Evolutionary conservation across 495 filamentous ascomycete species (phyloP).

Genomic region (Aspergillus avenaceus): DNA sequence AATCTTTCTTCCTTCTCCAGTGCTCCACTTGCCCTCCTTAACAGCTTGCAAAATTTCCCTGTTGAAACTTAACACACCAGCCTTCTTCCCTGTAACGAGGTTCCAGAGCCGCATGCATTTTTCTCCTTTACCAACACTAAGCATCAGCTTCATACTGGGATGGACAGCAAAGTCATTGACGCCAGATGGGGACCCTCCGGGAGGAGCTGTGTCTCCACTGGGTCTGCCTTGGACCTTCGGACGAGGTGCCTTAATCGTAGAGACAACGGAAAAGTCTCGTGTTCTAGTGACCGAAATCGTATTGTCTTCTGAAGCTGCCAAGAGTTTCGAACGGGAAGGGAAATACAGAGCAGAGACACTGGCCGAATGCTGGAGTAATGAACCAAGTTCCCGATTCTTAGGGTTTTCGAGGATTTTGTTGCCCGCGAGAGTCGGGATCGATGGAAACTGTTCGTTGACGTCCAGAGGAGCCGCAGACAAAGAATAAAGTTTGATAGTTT

Average conservation of each 20-base stretch:
- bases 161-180: conserved; percentile 95
- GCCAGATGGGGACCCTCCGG: conserved; percentile 80
- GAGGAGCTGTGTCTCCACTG: conserved; percentile 81
- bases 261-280: conserved; percentile 85
- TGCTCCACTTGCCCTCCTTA: conserved; percentile 70
- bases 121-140: conserved; percentile 85
- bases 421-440: conserved; percentile 57
- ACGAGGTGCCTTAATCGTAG: conserved; percentile 84
- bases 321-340: conserved; percentile 80
- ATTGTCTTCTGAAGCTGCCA: conserved; percentile 81
- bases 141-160: conserved; percentile 92
- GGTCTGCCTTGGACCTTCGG: conserved; percentile 80
- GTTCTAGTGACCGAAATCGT: conserved; percentile 80
- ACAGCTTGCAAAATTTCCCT: conserved; percentile 61
- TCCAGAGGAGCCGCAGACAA: conserved; percentile 66
- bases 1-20: conserved; percentile 80
- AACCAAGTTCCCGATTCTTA: conserved; percentile 82
- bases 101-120: conserved; percentile 94
- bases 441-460: conserved; percentile 40
- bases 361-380: conserved; percentile 78
- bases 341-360: conserved; percentile 76
- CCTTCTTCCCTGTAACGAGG: conserved; percentile 91
- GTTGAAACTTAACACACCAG: conserved; percentile 81
- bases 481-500: conserved; percentile 91
- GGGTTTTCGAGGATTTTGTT: conserved; percentile 74